Evolutionary conservation across 2,329 filamentous ascomycete genomes (phyloP), one percentile per base, ranked within the genome.

Genomic region (Phoma sp.): DNA sequence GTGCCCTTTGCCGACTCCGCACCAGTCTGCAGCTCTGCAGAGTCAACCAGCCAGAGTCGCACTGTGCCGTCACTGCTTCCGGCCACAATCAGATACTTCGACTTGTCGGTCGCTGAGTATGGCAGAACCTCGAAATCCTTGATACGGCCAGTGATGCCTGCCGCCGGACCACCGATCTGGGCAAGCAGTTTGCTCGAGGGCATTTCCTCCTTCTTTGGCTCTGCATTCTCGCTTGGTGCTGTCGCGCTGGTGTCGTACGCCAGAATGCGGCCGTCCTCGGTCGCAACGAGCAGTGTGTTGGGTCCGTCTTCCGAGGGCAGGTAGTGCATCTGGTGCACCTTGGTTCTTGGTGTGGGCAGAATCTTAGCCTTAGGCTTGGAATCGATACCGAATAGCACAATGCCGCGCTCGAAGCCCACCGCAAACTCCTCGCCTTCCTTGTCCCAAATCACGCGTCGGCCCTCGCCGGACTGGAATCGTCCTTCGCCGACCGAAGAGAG

Each of bases 331-430:
- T 93, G 86, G 70, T 97, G 93, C 23, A 98, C 79, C 78, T 97
- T 98, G 14, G 87, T 92, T 62, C 81, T 80, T 1, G 86, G 83
- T 36, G 82, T 79, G 10, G 89, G 84, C 69, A 90, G 79, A 41
- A 95, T 81, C 62, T 86, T 85, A 71, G 89, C 93, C 69, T 85
- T 89, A 2, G 91, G 89, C 58, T 86, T 88, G 57, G 90, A 95
- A 71, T 97, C 91, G 80, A 95, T 90, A 58, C 91, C 91, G 70
- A 95, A 98, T 0, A 96, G 85, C 27, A 95, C 82, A 6, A 89
- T 83, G 41, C 95, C 92, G 61, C 90, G 83, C 72, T 98, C 93
- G 69, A 98, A 98, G 0, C 83, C 89, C 3, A 99, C 90, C 0
- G 89, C 89, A 67, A 95, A 99, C 69, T 96, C 91, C 55, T 95